A percentile compares a stretch with the other conserved stretches of the same genome.
Evolutionary conservation across 2,329 filamentous ascomycete genomes (phyloP).

Genomic region (Xylaria sp.): DNA sequence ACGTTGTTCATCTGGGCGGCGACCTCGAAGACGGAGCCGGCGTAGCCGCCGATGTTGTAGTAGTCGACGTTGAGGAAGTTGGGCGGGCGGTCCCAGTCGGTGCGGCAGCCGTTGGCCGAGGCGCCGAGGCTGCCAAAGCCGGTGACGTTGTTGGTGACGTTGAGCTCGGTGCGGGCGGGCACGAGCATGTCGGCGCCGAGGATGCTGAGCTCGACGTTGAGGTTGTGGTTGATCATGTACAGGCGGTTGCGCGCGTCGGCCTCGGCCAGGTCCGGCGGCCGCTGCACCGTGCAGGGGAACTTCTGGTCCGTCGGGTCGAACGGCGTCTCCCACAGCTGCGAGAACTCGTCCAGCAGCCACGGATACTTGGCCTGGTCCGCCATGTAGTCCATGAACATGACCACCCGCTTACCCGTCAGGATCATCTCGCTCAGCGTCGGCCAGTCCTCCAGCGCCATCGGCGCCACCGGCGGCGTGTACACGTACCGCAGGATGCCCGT

Average conservation of each 20-base stretch:
- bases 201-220: conserved; percentile 76
- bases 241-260: conserved; percentile 62
- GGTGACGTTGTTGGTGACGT: conserved; percentile 69
- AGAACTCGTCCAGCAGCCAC: conserved; percentile 86
- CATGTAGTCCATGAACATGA: conserved; percentile 84
- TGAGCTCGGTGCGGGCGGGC: conserved; percentile 70
- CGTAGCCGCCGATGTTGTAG: conserved; percentile 70
- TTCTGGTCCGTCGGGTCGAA: conserved; percentile 68
- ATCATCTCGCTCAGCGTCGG: conserved; percentile 81
- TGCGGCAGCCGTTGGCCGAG: conserved; percentile 63
- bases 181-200: conserved; percentile 67
- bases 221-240: conserved; percentile 89
- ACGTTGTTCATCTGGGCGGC: conserved; percentile 74
- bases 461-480: conserved; percentile 71
- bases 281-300: conserved; percentile 80
- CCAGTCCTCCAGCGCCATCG: conserved; percentile 77
- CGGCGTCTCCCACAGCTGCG: conserved; percentile 87
- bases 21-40: conserved; percentile 76
- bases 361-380: conserved; percentile 78
- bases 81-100: conserved; percentile 68
- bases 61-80: conserved; percentile 85
- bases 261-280: conserved; percentile 67
- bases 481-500: conserved; percentile 74
- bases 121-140: conserved; percentile 69
- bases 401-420: conserved; percentile 66